Conservation (phyloP, 495 filamentous ascomycete species). For the Aspergillus ellipticus region DNA sequence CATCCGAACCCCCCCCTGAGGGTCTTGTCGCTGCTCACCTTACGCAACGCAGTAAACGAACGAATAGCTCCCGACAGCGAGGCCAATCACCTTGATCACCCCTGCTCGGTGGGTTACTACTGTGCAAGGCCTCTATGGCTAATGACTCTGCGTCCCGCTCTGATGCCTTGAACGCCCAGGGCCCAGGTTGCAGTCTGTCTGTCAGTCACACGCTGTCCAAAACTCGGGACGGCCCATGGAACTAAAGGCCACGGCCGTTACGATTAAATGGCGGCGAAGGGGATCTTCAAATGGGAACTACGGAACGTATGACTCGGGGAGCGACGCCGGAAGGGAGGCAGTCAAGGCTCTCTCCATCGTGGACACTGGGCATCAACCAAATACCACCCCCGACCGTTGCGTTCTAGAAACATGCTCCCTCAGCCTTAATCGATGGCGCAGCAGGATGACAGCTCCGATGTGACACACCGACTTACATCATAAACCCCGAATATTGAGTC, state of each 20-base stretch:
- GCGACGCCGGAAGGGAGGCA: too few relatives aligned
- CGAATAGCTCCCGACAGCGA: background rate
- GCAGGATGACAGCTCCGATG: background rate
- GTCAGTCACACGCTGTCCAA: background rate
- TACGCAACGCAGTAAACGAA: constrained; percentile 4
- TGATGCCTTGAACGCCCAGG: background rate
- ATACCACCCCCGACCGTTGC: background rate
- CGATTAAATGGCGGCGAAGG: background rate
- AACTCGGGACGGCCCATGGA: background rate
- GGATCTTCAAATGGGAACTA: background rate
- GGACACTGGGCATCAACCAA: too few relatives aligned
- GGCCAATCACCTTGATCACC: background rate
- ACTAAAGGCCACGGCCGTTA: background rate
- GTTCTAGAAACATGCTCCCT: background rate
- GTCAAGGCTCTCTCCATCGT: too few relatives aligned
- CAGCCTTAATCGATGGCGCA: background rate
- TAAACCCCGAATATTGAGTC: background rate
- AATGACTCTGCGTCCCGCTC: constrained; percentile 1
- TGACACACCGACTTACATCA: background rate
- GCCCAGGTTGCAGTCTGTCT: background rate
- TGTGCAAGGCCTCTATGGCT: background rate
- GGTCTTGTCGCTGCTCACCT: constrained; percentile 2
- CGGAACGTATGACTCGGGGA: background rate
- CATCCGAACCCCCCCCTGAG: background rate
- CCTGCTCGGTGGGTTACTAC: background rate